phyloP scores from a whole-genome alignment of 805 yeast species.

The Metschnikowia vanudenii region DNA sequence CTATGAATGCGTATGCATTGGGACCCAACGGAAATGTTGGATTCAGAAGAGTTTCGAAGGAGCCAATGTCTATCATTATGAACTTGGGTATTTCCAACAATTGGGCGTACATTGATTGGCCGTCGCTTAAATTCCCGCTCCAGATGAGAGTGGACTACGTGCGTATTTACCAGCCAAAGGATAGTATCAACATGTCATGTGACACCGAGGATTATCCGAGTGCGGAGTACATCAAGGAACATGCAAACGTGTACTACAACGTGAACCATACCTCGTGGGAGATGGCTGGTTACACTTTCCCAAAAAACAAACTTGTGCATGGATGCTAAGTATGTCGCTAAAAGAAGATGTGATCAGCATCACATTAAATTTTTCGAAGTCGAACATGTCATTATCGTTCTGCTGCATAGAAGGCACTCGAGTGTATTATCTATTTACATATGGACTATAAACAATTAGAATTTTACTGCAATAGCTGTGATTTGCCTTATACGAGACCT shows the following conservation, averaged over 20 bases:
- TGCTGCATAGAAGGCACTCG: background rate
- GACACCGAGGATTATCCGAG: slow-evolving; percentile 41
- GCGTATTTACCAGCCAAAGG: slow-evolving; percentile 40
- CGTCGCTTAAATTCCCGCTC: slow-evolving; percentile 35
- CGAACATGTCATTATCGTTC: background rate
- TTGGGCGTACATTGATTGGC: slow-evolving; percentile 43
- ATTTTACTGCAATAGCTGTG: background rate
- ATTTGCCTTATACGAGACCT: too few relatives aligned
- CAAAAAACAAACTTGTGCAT: slow-evolving; percentile 45
- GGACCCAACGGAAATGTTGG: slow-evolving; percentile 42
- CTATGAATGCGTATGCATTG: slow-evolving; percentile 31
- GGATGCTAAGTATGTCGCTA: slow-evolving; percentile 12
- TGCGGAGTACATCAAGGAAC: slow-evolving; percentile 32
- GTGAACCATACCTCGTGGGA: slow-evolving; percentile 38
- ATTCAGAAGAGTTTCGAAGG: slow-evolving; percentile 35
- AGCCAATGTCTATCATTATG: slow-evolving; percentile 40
- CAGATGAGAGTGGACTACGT: slow-evolving; percentile 39
- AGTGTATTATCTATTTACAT: background rate
- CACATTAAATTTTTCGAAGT: background rate
- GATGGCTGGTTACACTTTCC: slow-evolving; percentile 48
- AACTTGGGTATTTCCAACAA: slow-evolving; percentile 40
- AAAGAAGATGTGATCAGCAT: background rate
- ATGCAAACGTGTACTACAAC: slow-evolving; percentile 34
- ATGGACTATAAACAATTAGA: background rate
- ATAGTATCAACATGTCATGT: slow-evolving; percentile 30